phyloP scores from a whole-genome alignment of 352 stramenopile species.

The Globisporangium cystogenes region DNA sequence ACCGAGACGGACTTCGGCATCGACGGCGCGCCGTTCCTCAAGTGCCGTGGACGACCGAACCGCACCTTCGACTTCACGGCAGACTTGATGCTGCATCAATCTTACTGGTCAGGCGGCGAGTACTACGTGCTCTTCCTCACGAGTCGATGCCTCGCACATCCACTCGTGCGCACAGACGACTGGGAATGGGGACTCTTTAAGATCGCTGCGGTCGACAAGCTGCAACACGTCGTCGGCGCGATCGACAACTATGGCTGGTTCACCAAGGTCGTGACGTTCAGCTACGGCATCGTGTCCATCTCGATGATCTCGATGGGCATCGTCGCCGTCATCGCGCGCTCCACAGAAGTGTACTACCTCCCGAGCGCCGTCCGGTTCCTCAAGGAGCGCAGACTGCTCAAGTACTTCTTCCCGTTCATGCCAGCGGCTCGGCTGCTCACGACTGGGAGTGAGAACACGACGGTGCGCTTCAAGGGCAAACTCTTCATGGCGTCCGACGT shows the following conservation, averaged over 20 bases:
- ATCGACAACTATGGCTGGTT: slow-evolving; percentile 41
- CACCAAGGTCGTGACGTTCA: slow-evolving; percentile 22
- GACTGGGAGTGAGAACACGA: slow-evolving; percentile 16
- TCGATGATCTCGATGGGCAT: slow-evolving; percentile 34
- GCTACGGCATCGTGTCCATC: slow-evolving; percentile 42
- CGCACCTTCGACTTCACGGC: slow-evolving; percentile 38
- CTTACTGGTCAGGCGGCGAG: slow-evolving; percentile 39
- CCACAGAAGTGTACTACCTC: slow-evolving; percentile 30
- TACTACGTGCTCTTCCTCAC: slow-evolving; percentile 43
- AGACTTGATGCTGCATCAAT: slow-evolving; percentile 41
- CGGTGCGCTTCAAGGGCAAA: slow-evolving; percentile 36
- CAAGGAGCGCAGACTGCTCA: slow-evolving; percentile 16
- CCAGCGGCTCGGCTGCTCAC: slow-evolving; percentile 2
- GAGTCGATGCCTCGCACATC: slow-evolving; percentile 35
- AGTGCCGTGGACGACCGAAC: slow-evolving; percentile 29
- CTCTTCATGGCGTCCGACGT: slow-evolving; percentile 46
- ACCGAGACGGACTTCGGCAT: slow-evolving; percentile 28
- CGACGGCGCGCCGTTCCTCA: slow-evolving; percentile 34
- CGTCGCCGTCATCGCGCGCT: slow-evolving; percentile 28
- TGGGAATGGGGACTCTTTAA: slow-evolving; percentile 42
- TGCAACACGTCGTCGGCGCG: slow-evolving; percentile 31
- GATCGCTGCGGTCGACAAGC: slow-evolving; percentile 26
- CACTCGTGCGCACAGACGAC: slow-evolving; percentile 26
- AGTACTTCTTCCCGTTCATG: slow-evolving; percentile 48
- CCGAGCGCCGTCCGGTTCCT: slow-evolving; percentile 27